Conservation (phyloP, 192 early-diverging fungal genomes). For the Mortierella antarctica region DNA sequence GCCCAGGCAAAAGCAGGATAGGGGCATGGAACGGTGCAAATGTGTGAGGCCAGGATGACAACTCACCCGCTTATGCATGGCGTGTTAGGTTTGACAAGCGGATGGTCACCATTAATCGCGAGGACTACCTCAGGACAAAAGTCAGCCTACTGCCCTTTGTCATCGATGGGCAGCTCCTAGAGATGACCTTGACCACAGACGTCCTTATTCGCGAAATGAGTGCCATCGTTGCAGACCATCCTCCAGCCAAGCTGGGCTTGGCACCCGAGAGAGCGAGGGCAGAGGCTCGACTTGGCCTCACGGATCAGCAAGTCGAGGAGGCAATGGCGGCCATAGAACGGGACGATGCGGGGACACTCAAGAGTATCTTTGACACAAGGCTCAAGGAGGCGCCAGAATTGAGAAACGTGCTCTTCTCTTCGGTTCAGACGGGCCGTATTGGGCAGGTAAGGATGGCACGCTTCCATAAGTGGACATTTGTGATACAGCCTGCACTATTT, state of each 20-base stretch:
- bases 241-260: constrained; percentile 14
- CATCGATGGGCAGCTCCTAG: constrained; percentile 38
- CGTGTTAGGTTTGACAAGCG: constrained; percentile 62
- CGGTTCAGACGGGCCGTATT: constrained; percentile 21
- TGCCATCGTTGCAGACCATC: constrained; percentile 32
- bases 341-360: constrained; percentile 50
- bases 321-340: constrained; percentile 48
- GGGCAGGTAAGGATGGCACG: constrained; percentile 24
- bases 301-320: constrained; percentile 39
- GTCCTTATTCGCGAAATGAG: constrained; percentile 39
- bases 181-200: constrained; percentile 37
- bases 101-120: constrained; percentile 44
- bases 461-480: neutral
- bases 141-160: constrained; percentile 59
- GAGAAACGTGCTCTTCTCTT: constrained; percentile 8
- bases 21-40: neutral
- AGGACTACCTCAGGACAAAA: constrained; percentile 62
- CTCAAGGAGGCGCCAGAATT: constrained; percentile 21
- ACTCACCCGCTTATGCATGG: neutral
- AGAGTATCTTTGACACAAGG: constrained; percentile 30
- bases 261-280: constrained; percentile 12
- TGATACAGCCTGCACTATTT: neutral
- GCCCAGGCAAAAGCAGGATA: too few species aligned
- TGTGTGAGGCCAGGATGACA: neutral
- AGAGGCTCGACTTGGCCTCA: constrained; percentile 28